A percentile compares a stretch with the other conserved stretches of the same genome.
These are phyloP conservation scores for Sistotremastrum suecicum DNA, from an alignment of 768 basidiomycete genomes.

Conservation along the genomic window DNA sequence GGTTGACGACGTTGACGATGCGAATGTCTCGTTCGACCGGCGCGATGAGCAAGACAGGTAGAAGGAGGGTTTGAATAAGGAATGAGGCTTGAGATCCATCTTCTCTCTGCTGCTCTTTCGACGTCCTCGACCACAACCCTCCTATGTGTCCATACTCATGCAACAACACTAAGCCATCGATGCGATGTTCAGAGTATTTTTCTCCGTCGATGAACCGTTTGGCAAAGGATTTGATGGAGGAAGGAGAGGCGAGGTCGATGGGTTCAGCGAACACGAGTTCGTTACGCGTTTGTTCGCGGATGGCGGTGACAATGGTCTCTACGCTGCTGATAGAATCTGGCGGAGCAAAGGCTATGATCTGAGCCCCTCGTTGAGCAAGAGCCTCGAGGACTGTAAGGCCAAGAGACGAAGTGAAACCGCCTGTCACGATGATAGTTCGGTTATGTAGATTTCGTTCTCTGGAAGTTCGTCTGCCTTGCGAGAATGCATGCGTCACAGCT, in stretches of 20 bases:
- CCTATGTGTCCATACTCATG: conserved; percentile 67
- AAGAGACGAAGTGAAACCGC: conserved; percentile 51
- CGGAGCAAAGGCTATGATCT: conserved; percentile 60
- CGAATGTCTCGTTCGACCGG: conserved; percentile 85
- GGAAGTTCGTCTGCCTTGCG: conserved; percentile 55
- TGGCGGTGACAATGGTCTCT: conserved; percentile 45
- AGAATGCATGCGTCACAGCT: conserved; percentile 39
- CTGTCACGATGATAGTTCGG: conserved; percentile 57
- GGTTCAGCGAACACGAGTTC: conserved; percentile 69
- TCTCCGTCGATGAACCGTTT: conserved; percentile 48
- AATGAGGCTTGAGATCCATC: conserved; percentile 54
- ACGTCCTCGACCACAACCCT: conserved; percentile 19
- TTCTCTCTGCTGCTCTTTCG: conserved; percentile 28
- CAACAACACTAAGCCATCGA: conserved; percentile 69
- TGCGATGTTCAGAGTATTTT: conserved; percentile 30
- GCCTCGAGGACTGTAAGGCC: conserved; percentile 54
- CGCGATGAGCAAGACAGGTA: conserved; percentile 68
- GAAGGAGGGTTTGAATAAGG: conserved; percentile 60
- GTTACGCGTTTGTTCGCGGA: conserved; percentile 59
- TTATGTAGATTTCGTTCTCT: conserved; percentile 68
- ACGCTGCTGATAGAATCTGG: conserved; percentile 40
- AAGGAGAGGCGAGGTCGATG: conserved; percentile 54
- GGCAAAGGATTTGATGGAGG: conserved; percentile 57
- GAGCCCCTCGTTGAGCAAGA: conserved; percentile 63
- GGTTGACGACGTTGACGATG: conserved; percentile 76